phyloP scores from a whole-genome alignment of 2,329 filamentous ascomycete species.

The Aspergillus spinulosporus region DNA sequence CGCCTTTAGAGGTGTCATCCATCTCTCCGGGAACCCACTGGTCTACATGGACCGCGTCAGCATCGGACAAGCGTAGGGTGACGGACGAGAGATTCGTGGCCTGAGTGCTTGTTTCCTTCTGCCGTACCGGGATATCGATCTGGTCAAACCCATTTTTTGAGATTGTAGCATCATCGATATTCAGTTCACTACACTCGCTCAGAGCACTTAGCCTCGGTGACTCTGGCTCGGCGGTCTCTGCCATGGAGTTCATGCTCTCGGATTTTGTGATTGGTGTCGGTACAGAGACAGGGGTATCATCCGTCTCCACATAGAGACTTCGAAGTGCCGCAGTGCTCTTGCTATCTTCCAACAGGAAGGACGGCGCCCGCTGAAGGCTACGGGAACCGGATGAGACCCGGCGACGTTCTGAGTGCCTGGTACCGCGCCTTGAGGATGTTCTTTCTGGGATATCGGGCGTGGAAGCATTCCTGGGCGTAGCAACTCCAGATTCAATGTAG shows the following conservation, averaged over 20 bases:
- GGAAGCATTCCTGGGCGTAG: constrained; percentile 31
- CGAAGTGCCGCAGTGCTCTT: constrained; percentile 42
- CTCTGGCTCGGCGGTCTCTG: constrained; percentile 34
- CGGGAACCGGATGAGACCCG: constrained; percentile 27
- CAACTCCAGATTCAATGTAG: constrained; percentile 28
- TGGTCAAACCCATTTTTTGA: constrained; percentile 26
- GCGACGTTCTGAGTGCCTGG: constrained; percentile 19
- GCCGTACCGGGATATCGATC: constrained; percentile 33
- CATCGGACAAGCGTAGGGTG: constrained; percentile 21
- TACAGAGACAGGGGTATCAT: constrained; percentile 31
- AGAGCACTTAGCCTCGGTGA: constrained; percentile 46
- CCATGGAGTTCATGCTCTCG: constrained; percentile 39
- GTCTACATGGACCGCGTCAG: constrained; percentile 30
- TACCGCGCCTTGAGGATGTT: constrained; percentile 38
- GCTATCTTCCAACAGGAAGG: constrained; percentile 41
- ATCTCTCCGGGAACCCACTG: constrained; percentile 34
- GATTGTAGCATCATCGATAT: constrained; percentile 30
- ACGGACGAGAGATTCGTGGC: constrained; percentile 22
- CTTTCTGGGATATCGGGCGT: constrained; percentile 42
- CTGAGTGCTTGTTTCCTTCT: constrained; percentile 16
- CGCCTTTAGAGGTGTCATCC: constrained; percentile 19
- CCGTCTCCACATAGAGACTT: constrained; percentile 38
- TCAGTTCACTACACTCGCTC: constrained; percentile 48
- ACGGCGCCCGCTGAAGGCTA: constrained; percentile 37
- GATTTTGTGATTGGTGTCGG: constrained; percentile 32